Evolutionary conservation across 768 basidiomycete genomes (phyloP).

Genomic region (Suillus weaverae): DNA sequence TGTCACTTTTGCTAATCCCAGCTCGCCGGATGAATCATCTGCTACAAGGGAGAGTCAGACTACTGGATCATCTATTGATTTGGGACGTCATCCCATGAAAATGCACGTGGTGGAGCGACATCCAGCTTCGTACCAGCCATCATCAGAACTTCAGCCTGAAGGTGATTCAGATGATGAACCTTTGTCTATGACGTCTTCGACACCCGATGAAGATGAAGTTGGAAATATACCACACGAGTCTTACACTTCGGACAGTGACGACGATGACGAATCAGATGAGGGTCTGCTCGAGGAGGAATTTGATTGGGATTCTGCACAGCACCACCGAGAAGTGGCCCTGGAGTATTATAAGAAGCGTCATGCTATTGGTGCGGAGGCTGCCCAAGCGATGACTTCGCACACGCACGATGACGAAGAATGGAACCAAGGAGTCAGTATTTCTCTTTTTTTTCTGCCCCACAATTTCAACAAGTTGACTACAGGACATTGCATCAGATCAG

Average conservation of each 20-base stretch:
- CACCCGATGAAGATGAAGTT: constrained; percentile 22
- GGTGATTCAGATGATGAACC: constrained; percentile 76
- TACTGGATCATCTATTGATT: constrained; percentile 30
- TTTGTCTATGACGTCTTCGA: constrained; percentile 31
- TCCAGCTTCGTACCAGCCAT: constrained; percentile 33
- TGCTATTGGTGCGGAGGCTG: constrained; percentile 53
- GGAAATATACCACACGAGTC: constrained; percentile 17
- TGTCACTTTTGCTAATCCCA: constrained; percentile 61
- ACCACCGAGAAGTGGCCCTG: constrained; percentile 74
- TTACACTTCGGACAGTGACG: constrained; percentile 21
- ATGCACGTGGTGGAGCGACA: constrained; percentile 66
- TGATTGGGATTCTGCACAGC: constrained; percentile 61
- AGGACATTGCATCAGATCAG: constrained; percentile 46
- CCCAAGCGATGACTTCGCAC: constrained; percentile 50
- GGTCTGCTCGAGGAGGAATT: constrained; percentile 48
- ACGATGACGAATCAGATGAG: constrained; percentile 34
- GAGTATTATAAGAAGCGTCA: constrained; percentile 67
- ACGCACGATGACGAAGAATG: constrained; percentile 44
- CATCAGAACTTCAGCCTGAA: constrained; percentile 8
- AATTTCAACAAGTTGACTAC: constrained; percentile 1
- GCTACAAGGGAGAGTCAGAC: constrained; percentile 17
- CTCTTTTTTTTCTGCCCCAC: constrained; percentile 6
- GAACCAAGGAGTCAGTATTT: constrained; percentile 43
- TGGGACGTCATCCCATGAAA: constrained; percentile 64
- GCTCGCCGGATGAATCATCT: constrained; percentile 18